phyloP scores from a whole-genome alignment of 2,329 filamentous ascomycete species.

The Magnaporthiopsis rhizophila region DNA sequence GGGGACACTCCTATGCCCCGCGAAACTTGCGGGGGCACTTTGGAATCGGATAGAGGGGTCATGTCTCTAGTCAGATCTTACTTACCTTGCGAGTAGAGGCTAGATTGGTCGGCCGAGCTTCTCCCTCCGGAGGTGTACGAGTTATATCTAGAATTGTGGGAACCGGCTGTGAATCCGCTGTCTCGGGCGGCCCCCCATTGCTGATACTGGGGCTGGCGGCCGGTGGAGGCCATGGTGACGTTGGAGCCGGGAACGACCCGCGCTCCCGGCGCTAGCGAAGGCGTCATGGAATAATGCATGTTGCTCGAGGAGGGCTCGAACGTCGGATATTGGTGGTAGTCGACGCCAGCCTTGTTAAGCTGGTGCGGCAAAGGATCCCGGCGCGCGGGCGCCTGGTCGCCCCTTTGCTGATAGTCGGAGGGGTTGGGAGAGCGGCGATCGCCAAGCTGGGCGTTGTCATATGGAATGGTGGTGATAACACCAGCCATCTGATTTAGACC shows the following conservation, averaged over 20 bases:
- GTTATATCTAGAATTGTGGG: slow-evolving; percentile 54
- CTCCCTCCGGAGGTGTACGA: slow-evolving; percentile 53
- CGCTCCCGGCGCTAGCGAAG: slow-evolving; percentile 49
- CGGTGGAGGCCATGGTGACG: slow-evolving; percentile 63
- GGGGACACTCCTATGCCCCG: not conserved
- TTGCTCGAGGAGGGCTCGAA: slow-evolving; percentile 45
- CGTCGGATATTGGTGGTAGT: slow-evolving; percentile 85
- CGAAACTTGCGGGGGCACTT: not conserved
- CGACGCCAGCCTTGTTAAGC: slow-evolving; percentile 65
- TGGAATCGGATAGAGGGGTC: not conserved
- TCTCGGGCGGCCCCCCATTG: slow-evolving; percentile 63
- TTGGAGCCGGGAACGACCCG: slow-evolving; percentile 45
- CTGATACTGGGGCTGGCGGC: slow-evolving; percentile 66
- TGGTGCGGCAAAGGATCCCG: slow-evolving; percentile 76
- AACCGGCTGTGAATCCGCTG: slow-evolving; percentile 40
- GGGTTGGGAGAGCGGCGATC: slow-evolving; percentile 64
- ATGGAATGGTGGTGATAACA: slow-evolving; percentile 81
- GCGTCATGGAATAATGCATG: slow-evolving; percentile 22
- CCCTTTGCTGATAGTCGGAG: slow-evolving; percentile 63
- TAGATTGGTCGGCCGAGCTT: slow-evolving; percentile 47
- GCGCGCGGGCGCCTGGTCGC: slow-evolving; percentile 53
- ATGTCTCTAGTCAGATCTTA: too few relatives aligned
- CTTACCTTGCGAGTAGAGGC: slow-evolving; percentile 47
- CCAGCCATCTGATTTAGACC: slow-evolving; percentile 70
- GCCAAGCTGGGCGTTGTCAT: slow-evolving; percentile 57